Base-by-base conservation (phyloP, 2,329 filamentous ascomycete species). In the Xylaria arbuscula region DNA sequence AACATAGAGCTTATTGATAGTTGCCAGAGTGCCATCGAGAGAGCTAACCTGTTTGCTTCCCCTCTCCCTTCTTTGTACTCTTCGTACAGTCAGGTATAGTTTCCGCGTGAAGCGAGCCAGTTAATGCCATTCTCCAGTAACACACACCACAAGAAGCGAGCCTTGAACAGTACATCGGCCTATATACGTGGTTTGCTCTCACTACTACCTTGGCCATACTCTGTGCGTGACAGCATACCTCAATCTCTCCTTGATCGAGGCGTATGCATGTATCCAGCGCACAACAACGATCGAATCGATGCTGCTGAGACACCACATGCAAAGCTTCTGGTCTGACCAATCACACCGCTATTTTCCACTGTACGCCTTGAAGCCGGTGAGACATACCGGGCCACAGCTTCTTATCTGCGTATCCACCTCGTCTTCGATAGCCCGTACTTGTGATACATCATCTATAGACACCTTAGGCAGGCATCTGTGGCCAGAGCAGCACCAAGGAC, bases 181-280 rank as follows among this genome's bases (percentile, higher is more conserved):
- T 54, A 57, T 57, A n/a, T 4, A 28, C 2, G 22, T 55, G 32
- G 66, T 65, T 66, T 66, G 53, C 53, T 50, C 36, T 24, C 40
- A 42, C 45, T 42, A 45, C 40, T 19, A 45, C 40, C 40, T 9
- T 45, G 6, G 8, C 13, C 22, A 13, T 32, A 40, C n/a, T 11
- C 38, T 51, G 45, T 51, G 45, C 45, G 48, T 38, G 48, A 42
- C 53, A 64, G 34, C 19, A 42, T n/a, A 32, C 53, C 42, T 48
- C 50, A 57, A 57, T 13, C 22, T 65, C 32, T 59, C 56, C 53
- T 65, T 68, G 60, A 69, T 71, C 63, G 63, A 69, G 66, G 66
- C 24, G 42, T 64, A 66, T 69, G 66, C 66, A 69, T 22, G 63
- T 59, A 69, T 69, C 66, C 63, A 64, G 56, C 50, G 19, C 55